Evolutionary conservation across 1,284 basidiomycete genomes (phyloP).

Genomic region (Heterobasidion parviporum): DNA sequence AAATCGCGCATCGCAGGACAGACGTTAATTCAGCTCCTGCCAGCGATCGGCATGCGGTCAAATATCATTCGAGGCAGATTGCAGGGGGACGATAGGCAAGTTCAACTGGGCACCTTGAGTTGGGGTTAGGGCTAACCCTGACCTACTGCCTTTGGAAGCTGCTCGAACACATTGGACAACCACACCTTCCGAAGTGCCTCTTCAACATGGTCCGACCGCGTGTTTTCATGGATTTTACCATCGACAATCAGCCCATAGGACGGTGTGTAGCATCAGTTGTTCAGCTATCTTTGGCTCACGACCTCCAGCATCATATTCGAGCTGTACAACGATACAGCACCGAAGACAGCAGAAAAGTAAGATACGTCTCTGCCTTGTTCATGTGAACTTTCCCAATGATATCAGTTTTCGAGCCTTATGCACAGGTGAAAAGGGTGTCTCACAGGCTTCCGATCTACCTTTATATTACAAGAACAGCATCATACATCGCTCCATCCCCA

Average conservation of each 20-base stretch:
- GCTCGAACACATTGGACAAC: neutral
- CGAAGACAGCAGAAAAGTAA: slow-evolving; percentile 84
- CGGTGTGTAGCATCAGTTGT: slow-evolving; percentile 32
- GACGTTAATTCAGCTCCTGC: neutral
- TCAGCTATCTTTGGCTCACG: too few relatives aligned
- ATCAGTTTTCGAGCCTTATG: slow-evolving; percentile 80
- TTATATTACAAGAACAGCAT: slow-evolving; percentile 80
- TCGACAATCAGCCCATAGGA: slow-evolving; percentile 46
- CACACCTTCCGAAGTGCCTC: neutral
- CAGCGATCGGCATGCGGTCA: neutral
- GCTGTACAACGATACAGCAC: slow-evolving; percentile 67
- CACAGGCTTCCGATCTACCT: slow-evolving; percentile 50
- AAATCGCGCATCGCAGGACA: slow-evolving; percentile 46
- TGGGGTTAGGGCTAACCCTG: neutral
- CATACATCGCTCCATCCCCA: slow-evolving; percentile 73
- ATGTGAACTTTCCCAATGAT: neutral
- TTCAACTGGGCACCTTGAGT: too few relatives aligned
- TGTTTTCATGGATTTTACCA: slow-evolving; percentile 61
- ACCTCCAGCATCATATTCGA: slow-evolving; percentile 66
- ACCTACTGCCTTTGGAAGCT: neutral
- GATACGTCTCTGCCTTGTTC: slow-evolving; percentile 12
- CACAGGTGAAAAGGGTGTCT: slow-evolving; percentile 80
- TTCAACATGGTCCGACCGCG: slow-evolving; percentile 40
- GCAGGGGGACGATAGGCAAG: too few relatives aligned
- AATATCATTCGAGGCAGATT: too few relatives aligned